These are phyloP conservation scores for Cichorium intybus DNA, from an alignment of 140 eudicot genomes.

Conservation along the genomic window DNA sequence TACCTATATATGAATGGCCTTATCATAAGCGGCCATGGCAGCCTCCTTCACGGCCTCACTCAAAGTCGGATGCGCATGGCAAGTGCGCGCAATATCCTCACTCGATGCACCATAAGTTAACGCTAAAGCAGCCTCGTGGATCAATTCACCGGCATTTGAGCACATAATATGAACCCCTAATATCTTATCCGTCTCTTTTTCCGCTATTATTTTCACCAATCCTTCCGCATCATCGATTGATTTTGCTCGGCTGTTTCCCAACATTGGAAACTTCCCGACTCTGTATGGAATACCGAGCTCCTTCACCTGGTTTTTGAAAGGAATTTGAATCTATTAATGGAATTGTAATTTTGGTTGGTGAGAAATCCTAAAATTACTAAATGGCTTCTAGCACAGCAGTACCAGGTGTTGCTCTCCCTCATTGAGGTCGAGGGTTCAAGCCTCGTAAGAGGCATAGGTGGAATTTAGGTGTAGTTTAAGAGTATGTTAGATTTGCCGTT, in stretches of 20 bases:
- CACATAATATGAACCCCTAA: slow-evolving; percentile 90
- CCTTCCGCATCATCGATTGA: slow-evolving; percentile 93
- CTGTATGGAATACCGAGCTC: slow-evolving; percentile 52
- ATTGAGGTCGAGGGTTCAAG: no score
- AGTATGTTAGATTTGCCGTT: no score
- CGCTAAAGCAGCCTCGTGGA: slow-evolving; percentile 86
- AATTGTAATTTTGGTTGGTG: no score
- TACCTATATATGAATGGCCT: slow-evolving; percentile 81
- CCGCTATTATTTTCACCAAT: slow-evolving; percentile 75
- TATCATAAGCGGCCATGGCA: slow-evolving; percentile 93
- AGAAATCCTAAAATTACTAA: no score
- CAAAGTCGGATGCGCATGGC: slow-evolving; percentile 96
- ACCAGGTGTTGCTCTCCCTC: no score
- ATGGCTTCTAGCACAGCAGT: no score
- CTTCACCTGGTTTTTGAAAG: no score
- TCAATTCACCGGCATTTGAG: slow-evolving; percentile 90
- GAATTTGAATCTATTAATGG: no score
- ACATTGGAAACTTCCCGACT: slow-evolving; percentile 75
- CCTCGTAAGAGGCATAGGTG: no score
- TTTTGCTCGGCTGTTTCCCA: slow-evolving; percentile 91
- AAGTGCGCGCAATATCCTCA: slow-evolving; percentile 95
- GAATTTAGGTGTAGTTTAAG: no score
- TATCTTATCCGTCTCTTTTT: slow-evolving; percentile 79
- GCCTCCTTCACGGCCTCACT: slow-evolving; percentile 94
- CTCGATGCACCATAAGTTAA: slow-evolving; percentile 84